Conservation (phyloP, 768 basidiomycete genomes). For the Xerocomellus dryophilus region DNA sequence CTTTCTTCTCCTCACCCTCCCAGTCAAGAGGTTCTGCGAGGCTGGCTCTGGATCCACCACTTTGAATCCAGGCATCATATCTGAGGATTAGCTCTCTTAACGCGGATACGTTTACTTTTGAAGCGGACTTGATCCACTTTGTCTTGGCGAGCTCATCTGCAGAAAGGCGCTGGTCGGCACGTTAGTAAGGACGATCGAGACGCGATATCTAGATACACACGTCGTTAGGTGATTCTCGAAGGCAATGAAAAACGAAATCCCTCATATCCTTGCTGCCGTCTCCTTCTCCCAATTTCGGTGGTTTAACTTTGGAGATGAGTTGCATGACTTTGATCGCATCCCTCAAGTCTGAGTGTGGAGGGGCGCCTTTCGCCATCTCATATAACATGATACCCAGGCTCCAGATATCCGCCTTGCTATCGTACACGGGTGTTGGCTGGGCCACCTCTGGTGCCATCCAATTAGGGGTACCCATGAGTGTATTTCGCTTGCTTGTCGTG, state of each 20-base stretch:
- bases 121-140: conserved; percentile 83
- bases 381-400: conserved; percentile 93
- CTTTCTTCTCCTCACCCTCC: conserved; percentile 65
- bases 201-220: conserved; percentile 40
- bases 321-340: conserved; percentile 86
- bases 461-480: conserved; percentile 94
- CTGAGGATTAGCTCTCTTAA: conserved; percentile 80
- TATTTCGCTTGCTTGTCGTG: conserved; percentile 87
- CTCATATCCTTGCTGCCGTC: conserved; percentile 83
- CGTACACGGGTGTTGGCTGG: conserved; percentile 83
- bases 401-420: conserved; percentile 98
- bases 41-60: conserved; percentile 72
- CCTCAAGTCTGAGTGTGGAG: conserved; percentile 83
- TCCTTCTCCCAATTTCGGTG: conserved; percentile 72
- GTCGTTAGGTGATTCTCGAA: conserved; percentile 77
- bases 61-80: conserved; percentile 68
- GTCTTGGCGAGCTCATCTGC: conserved; percentile 87
- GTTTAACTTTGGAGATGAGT: conserved; percentile 80
- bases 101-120: conserved; percentile 62
- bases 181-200: conserved; percentile 5
- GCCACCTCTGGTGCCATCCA: conserved; percentile 99
- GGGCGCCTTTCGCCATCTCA: conserved; percentile 96
- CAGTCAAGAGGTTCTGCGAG: conserved; percentile 69
- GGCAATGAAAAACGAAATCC: conserved; percentile 80
- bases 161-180: conserved; percentile 59